Percentiles rank a stretch among this genome's conserved stretches.
Conservation (phyloP, 306 rosid species). For the Vigna nakashimae region DNA sequence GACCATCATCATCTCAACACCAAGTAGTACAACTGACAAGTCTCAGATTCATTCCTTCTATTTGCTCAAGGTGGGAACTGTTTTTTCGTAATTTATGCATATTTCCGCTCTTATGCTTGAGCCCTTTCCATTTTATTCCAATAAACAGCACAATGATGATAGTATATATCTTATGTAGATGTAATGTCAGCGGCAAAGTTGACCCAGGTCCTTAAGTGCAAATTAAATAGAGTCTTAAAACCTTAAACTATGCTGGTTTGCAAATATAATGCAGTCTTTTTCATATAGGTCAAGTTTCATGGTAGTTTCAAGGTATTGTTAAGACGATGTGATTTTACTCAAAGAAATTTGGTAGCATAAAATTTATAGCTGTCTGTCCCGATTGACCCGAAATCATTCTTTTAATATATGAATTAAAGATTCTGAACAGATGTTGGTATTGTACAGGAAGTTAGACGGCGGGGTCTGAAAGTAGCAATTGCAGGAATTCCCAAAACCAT, state of each 20-base stretch:
- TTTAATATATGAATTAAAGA: conserved; percentile 23
- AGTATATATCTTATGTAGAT: conserved; percentile 8
- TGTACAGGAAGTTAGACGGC: conserved; percentile 81
- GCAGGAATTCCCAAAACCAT: conserved; percentile 98
- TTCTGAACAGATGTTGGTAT: conserved; percentile 38
- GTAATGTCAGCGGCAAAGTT: conserved; percentile 12
- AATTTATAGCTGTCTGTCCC: conserved; percentile 18
- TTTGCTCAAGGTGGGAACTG: conserved; percentile 34
- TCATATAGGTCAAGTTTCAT: conserved; percentile 29
- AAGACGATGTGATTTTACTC: conserved; percentile 10
- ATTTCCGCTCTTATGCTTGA: conserved; percentile 28
- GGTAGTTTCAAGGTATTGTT: conserved; percentile 15
- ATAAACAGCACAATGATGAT: conserved; percentile 17
- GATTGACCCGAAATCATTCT: conserved; percentile 30
- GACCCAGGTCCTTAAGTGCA: conserved; percentile 18
- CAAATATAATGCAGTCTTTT: conserved; percentile 17
- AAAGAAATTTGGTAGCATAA: conserved; percentile 9
- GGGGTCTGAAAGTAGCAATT: conserved; percentile 85
- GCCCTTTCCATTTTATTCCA: not conserved
- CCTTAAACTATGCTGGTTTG: not conserved
- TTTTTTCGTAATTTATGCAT: conserved; percentile 9
- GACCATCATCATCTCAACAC: too few species aligned
- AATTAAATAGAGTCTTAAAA: conserved; percentile 12
- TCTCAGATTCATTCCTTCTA: conserved; percentile 20
- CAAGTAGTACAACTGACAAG: not conserved